Base-by-base conservation (phyloP, 495 filamentous ascomycete genomes). In the Evansstolkia leycettana region DNA sequence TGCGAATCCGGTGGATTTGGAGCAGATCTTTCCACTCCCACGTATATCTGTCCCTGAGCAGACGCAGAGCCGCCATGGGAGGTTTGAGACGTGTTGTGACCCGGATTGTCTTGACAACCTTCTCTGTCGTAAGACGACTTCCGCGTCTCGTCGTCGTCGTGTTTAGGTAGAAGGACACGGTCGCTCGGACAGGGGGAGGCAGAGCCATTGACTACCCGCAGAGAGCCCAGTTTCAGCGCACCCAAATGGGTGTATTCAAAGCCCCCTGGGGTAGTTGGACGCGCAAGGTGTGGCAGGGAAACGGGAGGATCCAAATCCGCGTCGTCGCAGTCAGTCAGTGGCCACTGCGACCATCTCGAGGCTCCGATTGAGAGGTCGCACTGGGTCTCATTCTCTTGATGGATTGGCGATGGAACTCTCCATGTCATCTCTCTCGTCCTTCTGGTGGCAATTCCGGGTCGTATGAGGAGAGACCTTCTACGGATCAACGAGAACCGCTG, bases 151-250 rank as follows among this genome's bases (percentile, higher is more conserved):
- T 46, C 17, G 28, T 36, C 34, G 8, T 44, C 43, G n/a, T 40
- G 27, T 1, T 39, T 48, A 7, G 45, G 27, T 11, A 57, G 33
- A 14, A 50, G 48, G 18, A 44, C 45, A 7, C 54, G 57, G 15
- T 63, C 54, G 27, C 57, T 60, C n/a, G 59, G 48, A 27, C 54
- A 62, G 2, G 67, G 64, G 11, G 64, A 69, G 16, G 43, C 40
- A 30, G 59, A 60, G 7, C 58, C 59, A 38, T 72, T 72, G 1
- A 69, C 67, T 2, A 72, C 60, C 10, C 65, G 58, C 31, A 72
- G 37, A 10, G 66, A 69, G 12, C 68, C 68, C 13, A 69, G 35
- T 28, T 63, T 64, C 16, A 72, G 49, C 2, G 62, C 61, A 20
- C 66, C 66, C 12, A 72, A 39, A 39, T 72, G 63, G n/a, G 62